Evolutionary conservation across 768 basidiomycete species (phyloP).

Genomic region (Lactarius vividus): DNA sequence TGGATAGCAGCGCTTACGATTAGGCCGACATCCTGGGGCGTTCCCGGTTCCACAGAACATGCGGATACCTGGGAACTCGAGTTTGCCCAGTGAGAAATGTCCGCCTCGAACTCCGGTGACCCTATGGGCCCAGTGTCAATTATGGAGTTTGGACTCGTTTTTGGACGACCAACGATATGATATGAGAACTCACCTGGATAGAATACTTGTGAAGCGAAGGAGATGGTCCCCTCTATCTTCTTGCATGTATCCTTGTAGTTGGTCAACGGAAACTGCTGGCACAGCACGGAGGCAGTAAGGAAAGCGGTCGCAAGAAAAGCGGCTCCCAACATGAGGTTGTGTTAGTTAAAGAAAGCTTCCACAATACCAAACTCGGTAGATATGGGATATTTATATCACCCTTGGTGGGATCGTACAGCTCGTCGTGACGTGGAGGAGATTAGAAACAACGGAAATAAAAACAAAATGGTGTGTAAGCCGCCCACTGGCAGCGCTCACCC

Average conservation of each 20-base stretch:
- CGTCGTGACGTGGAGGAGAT: too few relatives aligned
- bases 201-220: background rate
- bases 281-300: background rate
- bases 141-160: background rate
- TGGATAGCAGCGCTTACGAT: constrained; percentile 7
- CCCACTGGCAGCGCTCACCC: too few relatives aligned
- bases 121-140: background rate
- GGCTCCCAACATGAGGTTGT: background rate
- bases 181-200: background rate
- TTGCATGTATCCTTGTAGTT: background rate
- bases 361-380: background rate
- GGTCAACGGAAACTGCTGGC: background rate
- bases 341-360: background rate
- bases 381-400: background rate
- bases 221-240: background rate
- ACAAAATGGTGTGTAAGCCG: too few relatives aligned
- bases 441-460: too few relatives aligned
- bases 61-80: constrained; percentile 23
- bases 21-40: constrained; percentile 20
- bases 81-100: constrained; percentile 23
- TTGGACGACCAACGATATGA: background rate
- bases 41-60: constrained; percentile 27
- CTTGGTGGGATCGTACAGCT: too few relatives aligned
- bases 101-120: constrained; percentile 3
- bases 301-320: background rate